Base-by-base conservation (phyloP, 1,284 basidiomycete genomes). In the Coriolopsis trogii region DNA sequence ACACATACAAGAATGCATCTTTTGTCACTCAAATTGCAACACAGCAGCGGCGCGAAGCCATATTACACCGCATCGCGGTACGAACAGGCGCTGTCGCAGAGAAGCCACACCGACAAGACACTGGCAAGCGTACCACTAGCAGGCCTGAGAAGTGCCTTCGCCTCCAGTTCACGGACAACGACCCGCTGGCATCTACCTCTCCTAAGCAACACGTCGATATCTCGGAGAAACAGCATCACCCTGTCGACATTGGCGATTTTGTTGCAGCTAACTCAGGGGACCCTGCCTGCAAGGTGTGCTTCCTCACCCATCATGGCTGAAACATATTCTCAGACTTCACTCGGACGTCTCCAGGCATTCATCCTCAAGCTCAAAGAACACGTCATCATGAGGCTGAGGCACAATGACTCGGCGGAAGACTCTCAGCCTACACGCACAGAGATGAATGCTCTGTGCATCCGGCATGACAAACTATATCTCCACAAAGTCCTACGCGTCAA, bases 401-500 rank as follows among this genome's bases (percentile, higher is more conserved):
- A 50, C 38, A 38, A 26, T 53, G 16, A 52, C 50, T 8, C 60
- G 58, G 20, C 57, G 59, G 33, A n/a, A 46, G 4, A 33, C 53
- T 6, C 63, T 53, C 55, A 43, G 49, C 1, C 39, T 51, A 9
- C 36, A 26, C n/a, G n/a, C n/a, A n/a, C n/a, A 2, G 53, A 67
- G 12, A 55, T 55, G 2, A 25, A 43, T 10, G n/a, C 10, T 10
- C 56, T 64, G 15, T 50, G 47, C 2, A 60, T 76, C 20, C 24
- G 45, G 1, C 45, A 69, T 13, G 49, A 69, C 29, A 26, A 38
- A 2, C 59, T 78, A 0, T 76, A 71, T 49, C 40, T 38, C 0
- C 64, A 70, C 46, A 64, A 67, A 16, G 56, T 56, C 0, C 33
- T 73, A 15, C 60, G 61, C 0, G 46, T 79, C 43, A 75, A 78